phyloP scores from a whole-genome alignment of 257 asterid genomes.

The Hygrophila difformis region DNA sequence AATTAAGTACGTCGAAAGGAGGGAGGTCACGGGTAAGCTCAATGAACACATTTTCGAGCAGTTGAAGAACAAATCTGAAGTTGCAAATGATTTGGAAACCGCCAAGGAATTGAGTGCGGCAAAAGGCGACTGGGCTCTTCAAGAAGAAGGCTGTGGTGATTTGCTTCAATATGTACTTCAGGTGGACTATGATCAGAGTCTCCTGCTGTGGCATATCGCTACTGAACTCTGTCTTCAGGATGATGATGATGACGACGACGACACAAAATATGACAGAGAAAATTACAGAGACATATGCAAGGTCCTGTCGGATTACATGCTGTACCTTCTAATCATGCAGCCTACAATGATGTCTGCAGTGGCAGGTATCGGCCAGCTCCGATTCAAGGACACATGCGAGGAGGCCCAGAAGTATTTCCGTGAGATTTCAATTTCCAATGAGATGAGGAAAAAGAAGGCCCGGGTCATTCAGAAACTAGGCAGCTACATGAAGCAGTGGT shows the following conservation, averaged over 20 bases:
- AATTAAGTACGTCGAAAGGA: constrained; percentile 8
- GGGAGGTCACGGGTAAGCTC: constrained; percentile 15
- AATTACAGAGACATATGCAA: constrained; percentile 16
- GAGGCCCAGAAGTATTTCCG: constrained; percentile 29
- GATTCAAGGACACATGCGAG: constrained; percentile 47
- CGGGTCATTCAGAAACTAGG: no score
- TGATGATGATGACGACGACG: no score
- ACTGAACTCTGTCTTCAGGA: constrained; percentile 39
- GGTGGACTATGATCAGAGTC: constrained; percentile 41
- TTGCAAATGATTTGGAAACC: constrained; percentile 21
- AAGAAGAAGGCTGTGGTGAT: constrained; percentile 7
- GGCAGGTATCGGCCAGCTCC: constrained; percentile 44
- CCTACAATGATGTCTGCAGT: constrained; percentile 45
- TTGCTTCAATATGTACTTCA: constrained; percentile 19
- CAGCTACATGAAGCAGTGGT: no score
- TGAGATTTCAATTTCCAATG: no score
- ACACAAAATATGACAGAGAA: no score
- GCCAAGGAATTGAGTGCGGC: constrained; percentile 39
- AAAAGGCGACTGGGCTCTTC: constrained; percentile 40
- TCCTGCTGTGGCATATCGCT: constrained; percentile 52
- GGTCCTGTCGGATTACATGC: constrained; percentile 53
- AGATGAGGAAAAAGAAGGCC: neutral
- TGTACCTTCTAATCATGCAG: constrained; percentile 47
- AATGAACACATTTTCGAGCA: constrained; percentile 29
- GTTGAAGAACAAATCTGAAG: constrained; percentile 21